phyloP scores from a whole-genome alignment of 2,329 filamentous ascomycete species.

The Aspergillus phoenicis region DNA sequence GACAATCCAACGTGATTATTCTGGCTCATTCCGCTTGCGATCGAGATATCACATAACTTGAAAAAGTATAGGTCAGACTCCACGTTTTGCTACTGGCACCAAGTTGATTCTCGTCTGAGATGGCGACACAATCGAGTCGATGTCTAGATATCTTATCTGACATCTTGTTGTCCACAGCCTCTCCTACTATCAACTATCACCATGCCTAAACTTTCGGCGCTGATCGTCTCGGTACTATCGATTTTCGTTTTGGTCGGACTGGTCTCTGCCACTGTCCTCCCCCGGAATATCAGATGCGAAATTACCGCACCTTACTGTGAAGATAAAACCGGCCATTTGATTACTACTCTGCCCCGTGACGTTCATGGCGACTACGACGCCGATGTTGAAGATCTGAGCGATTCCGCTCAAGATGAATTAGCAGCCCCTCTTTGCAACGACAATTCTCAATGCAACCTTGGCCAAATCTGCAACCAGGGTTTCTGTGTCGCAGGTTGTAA shows the following conservation, averaged over 20 bases:
- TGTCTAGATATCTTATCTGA: not conserved
- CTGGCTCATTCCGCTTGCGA: too few species aligned
- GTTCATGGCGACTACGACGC: not conserved
- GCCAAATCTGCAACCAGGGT: constrained; percentile 5
- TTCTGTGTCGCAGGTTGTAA: constrained; percentile 8
- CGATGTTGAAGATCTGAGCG: not conserved
- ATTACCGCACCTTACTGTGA: not conserved
- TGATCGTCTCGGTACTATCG: constrained; percentile 1
- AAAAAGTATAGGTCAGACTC: not conserved
- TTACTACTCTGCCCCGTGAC: not conserved
- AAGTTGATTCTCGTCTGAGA: not conserved
- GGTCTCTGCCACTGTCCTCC: not conserved
- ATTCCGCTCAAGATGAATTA: not conserved
- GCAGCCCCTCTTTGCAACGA: not conserved
- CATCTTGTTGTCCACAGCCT: not conserved
- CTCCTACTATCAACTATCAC: not conserved
- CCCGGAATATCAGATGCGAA: not conserved
- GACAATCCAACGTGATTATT: not conserved
- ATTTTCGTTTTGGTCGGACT: not conserved
- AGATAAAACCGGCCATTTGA: not conserved
- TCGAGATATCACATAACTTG: not conserved
- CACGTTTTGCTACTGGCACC: not conserved
- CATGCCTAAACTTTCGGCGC: not conserved
- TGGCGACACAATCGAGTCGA: not conserved
- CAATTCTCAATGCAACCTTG: constrained; percentile 9